These are phyloP conservation scores for grape (Vitis vinifera) DNA, from an alignment of 164 flowering plant genomes.

Conservation along the genomic window DNA sequence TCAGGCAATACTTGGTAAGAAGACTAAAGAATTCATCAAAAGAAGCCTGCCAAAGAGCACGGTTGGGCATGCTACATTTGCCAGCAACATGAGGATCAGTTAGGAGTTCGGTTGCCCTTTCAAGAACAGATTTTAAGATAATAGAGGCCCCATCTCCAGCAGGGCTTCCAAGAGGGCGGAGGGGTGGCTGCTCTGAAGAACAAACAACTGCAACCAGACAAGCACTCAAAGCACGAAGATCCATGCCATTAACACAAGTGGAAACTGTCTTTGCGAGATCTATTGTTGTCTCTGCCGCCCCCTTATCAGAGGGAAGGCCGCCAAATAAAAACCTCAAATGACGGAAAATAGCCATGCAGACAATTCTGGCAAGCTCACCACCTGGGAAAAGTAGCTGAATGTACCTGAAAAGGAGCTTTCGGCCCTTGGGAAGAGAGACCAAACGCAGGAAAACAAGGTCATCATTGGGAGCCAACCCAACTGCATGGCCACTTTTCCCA, in stretches of 20 bases:
- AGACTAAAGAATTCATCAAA: conserved; percentile 86
- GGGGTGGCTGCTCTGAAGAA: conserved; percentile 91
- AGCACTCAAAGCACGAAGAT: conserved; percentile 79
- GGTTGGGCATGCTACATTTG: conserved; percentile 47
- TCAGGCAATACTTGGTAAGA: conserved; percentile 75
- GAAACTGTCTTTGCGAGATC: conserved; percentile 60
- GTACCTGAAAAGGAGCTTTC: conserved; percentile 68
- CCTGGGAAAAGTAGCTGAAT: conserved; percentile 77
- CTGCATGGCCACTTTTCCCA: conserved; percentile 53
- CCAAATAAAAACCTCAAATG: conserved; percentile 91
- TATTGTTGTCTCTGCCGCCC: conserved; percentile 53
- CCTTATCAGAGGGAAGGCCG: conserved; percentile 57
- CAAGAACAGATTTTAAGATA: conserved; percentile 71
- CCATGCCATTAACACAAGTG: conserved; percentile 63
- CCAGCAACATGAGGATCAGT: conserved; percentile 57
- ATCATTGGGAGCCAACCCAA: conserved; percentile 54
- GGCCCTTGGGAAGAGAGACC: conserved; percentile 86
- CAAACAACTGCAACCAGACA: conserved; percentile 94
- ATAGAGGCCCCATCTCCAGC: conserved; percentile 89
- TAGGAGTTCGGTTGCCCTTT: conserved; percentile 77
- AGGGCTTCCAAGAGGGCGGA: conserved; percentile 85
- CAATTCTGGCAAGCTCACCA: conserved; percentile 70
- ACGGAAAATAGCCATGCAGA: conserved; percentile 93
- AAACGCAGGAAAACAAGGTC: conserved; percentile 83
- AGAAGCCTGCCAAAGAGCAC: conserved; percentile 86